Percentiles rank a stretch among this genome's conserved stretches.
phyloP scores from a whole-genome alignment of 2,329 filamentous ascomycete genomes.

The Paecilomyces sp. region DNA sequence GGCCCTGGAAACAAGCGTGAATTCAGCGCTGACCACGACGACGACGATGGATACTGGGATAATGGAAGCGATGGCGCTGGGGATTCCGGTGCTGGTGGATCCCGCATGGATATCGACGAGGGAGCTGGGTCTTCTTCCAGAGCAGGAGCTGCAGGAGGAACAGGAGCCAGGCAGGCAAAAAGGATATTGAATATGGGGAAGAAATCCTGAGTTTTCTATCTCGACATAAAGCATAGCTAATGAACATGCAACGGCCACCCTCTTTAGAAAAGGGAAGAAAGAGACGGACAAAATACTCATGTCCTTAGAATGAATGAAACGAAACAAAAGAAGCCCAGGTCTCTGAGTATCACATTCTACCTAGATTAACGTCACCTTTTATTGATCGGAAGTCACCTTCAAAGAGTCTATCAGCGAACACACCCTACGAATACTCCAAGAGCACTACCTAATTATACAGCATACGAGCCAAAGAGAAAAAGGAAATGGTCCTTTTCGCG shows the following conservation, averaged over 20 bases:
- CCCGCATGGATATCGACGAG: slow-evolving; percentile 36
- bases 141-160: slow-evolving; percentile 7
- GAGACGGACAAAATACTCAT: not conserved
- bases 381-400: not conserved
- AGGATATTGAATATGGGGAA: slow-evolving; percentile 26
- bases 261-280: not conserved
- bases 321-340: not conserved
- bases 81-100: slow-evolving; percentile 16
- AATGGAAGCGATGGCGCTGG: slow-evolving; percentile 19
- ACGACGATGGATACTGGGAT: slow-evolving; percentile 31
- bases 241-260: not conserved
- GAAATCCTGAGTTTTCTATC: slow-evolving; percentile 16
- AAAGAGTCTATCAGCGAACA: not conserved
- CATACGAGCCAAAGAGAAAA: not conserved
- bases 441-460: not conserved
- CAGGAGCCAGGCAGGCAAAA: slow-evolving; percentile 24
- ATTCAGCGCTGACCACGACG: slow-evolving; percentile 27
- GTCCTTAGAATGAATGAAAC: not conserved
- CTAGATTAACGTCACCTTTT: not conserved
- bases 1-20: slow-evolving; percentile 32
- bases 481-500: not conserved
- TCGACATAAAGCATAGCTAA: not conserved
- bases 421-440: not conserved
- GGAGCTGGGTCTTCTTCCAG: slow-evolving; percentile 16
- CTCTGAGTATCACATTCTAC: not conserved